A percentile compares a stretch with the other conserved stretches of the same genome.
These are phyloP conservation scores for Heliosperma pusillum DNA, from an alignment of 148 eudicot species.

Conservation along the genomic window DNA sequence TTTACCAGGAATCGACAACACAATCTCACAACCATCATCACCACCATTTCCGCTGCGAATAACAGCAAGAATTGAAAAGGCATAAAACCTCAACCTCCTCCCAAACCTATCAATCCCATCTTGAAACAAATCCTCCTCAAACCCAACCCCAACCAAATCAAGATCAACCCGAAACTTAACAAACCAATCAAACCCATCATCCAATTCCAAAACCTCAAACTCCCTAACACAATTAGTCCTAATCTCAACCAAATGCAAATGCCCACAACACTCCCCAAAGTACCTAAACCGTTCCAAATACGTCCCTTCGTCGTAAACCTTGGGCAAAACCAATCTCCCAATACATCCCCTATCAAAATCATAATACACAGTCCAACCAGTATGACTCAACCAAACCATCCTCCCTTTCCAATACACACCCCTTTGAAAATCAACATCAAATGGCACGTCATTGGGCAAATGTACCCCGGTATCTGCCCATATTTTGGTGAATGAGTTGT, in stretches of 20 bases:
- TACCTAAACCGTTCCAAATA: slow-evolving; percentile 35
- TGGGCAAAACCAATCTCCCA: slow-evolving; percentile 23
- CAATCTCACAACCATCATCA: slow-evolving; percentile 13
- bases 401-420: slow-evolving; percentile 53
- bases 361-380: slow-evolving; percentile 25
- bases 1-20: slow-evolving; percentile 42
- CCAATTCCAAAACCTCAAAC: slow-evolving; percentile 42
- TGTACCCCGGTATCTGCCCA: slow-evolving; percentile 31
- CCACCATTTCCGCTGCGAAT: slow-evolving; percentile 16
- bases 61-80: slow-evolving; percentile 38
- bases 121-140: slow-evolving; percentile 38
- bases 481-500: slow-evolving; percentile 12
- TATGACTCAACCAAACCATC: slow-evolving; percentile 48
- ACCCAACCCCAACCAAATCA: slow-evolving; percentile 36
- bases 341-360: slow-evolving; percentile 24
- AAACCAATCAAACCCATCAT: slow-evolving; percentile 29
- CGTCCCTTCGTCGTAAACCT: slow-evolving; percentile 20
- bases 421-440: slow-evolving; percentile 32
- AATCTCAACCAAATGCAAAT: slow-evolving; percentile 44
- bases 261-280: slow-evolving; percentile 48
- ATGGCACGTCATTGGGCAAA: slow-evolving; percentile 11
- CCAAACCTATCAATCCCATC: slow-evolving; percentile 34
- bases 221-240: slow-evolving; percentile 28
- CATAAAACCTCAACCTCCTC: slow-evolving; percentile 30
- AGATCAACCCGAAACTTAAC: slow-evolving; percentile 42